Evolutionary conservation across 148 eudicot genomes (phyloP), one percentile per base, ranked within the genome.

Genomic region (Camellia lanceoleosa): DNA sequence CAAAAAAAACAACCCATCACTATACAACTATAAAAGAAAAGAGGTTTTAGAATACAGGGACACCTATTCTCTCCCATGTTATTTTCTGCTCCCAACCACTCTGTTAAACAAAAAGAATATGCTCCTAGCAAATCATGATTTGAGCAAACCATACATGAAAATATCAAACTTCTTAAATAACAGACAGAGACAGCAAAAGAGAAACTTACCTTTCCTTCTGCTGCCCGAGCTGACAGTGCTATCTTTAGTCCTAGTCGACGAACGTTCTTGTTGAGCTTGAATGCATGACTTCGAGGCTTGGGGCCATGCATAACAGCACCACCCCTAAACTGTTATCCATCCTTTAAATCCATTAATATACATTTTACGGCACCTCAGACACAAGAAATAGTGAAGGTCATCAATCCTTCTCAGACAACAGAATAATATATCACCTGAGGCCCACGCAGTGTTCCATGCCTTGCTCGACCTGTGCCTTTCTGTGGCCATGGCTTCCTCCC

Each of bases 151-250:
- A 62, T 5, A 62, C 9, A 23, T 16, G 5, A 62, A 62, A 62
- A 62, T 8, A 1, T 19, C 20, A 62, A 0, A 14, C 12, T 56
- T 56, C 60, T 14, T 56, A 10, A 41, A 64, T n/a, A 16, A 63
- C 41, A 42, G 12, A 60, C 42, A 0, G 41, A 60, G 71, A n/a
- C 55, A 74, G 78, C 38, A 77, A 58, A 63, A 81, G 71, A 72
- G 72, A 49, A 66, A 82, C 85, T 80, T 88, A 81, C 99, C 99
- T 96, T 96, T 56, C 99, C 99, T 89, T 96, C 99, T 51, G 99
- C 97, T 77, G 94, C 98, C 82, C 98, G 98, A 82, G 99, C 99
- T 78, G 99, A 90, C 68, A 96, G 85, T 71, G 99, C 97, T 87
- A 87, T 75, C 87, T 92, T 96, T 62, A 96, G 89, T 58, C 99